These are phyloP conservation scores for Wickerhamomyces bisporus DNA, from an alignment of 805 yeast species.

Conservation along the genomic window DNA sequence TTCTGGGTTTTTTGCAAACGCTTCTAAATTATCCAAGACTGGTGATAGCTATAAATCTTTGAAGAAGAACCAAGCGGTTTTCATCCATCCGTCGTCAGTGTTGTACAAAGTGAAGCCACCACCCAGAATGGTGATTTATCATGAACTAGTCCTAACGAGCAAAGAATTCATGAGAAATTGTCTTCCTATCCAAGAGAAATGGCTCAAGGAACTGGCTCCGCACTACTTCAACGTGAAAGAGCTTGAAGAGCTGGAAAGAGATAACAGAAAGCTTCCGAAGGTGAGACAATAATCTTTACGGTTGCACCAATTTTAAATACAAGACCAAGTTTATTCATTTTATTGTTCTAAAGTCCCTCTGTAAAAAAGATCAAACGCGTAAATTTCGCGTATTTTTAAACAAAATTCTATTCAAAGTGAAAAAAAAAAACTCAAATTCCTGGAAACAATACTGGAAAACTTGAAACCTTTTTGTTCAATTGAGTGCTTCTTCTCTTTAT, in stretches of 20 bases:
- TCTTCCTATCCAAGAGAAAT: conserved; percentile 62
- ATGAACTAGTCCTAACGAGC: conserved; percentile 78
- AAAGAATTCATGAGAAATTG: conserved; percentile 86
- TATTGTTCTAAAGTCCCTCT: no score
- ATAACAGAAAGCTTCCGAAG: conserved; percentile 16
- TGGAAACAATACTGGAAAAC: no score
- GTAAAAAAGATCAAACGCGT: no score
- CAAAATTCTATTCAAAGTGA: no score
- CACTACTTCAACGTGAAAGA: conserved; percentile 30
- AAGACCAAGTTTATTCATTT: no score
- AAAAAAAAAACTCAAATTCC: no score
- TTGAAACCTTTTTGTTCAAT: no score
- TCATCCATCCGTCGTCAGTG: conserved; percentile 82
- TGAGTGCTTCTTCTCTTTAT: no score
- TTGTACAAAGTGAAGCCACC: conserved; percentile 64
- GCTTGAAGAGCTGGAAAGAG: conserved; percentile 15
- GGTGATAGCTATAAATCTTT: conserved; percentile 62
- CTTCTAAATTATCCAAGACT: conserved; percentile 78
- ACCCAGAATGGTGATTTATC: conserved; percentile 68
- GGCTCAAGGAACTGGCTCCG: conserved; percentile 75
- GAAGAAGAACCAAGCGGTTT: conserved; percentile 66
- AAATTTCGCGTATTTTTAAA: no score
- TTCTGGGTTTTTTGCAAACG: conserved; percentile 95
- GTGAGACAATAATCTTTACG: conserved; percentile 10
- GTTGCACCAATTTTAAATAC: no score